These are phyloP conservation scores for Cephaloascus fragrans DNA, from an alignment of 805 yeast species.

Conservation along the genomic window DNA sequence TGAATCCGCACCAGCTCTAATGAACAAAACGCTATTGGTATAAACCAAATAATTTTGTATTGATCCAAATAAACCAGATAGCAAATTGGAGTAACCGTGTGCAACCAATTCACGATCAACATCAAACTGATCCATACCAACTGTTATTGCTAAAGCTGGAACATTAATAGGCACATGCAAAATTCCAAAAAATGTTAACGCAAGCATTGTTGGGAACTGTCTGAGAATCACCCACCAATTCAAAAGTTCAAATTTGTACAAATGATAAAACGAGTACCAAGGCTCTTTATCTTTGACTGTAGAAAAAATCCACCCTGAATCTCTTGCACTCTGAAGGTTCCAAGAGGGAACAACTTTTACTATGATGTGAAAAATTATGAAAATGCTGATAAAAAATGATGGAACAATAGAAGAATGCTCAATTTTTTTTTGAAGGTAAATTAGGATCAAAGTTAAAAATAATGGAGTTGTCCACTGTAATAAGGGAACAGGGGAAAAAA, in stretches of 20 bases:
- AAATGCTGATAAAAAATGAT: constrained; percentile 62
- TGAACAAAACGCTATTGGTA: constrained; percentile 85
- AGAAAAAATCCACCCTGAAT: constrained; percentile 77
- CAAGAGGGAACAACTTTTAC: constrained; percentile 59
- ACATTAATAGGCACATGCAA: constrained; percentile 96
- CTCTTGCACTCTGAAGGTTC: constrained; percentile 51
- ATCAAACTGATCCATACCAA: constrained; percentile 77
- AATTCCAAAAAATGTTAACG: constrained; percentile 91
- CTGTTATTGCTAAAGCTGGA: constrained; percentile 90
- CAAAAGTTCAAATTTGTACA: constrained; percentile 63
- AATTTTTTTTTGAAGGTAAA: constrained; percentile 50
- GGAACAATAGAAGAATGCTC: constrained; percentile 74
- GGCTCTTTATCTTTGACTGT: constrained; percentile 58
- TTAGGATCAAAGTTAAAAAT: constrained; percentile 46
- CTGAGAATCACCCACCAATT: constrained; percentile 60
- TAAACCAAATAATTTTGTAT: constrained; percentile 93
- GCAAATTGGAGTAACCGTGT: constrained; percentile 83
- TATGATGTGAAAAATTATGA: constrained; percentile 57
- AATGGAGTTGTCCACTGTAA: constrained; percentile 69
- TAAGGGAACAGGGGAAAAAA: constrained; percentile 25
- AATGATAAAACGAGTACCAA: constrained; percentile 82
- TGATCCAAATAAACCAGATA: constrained; percentile 79
- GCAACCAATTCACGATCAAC: constrained; percentile 92
- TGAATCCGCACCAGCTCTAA: constrained; percentile 90
- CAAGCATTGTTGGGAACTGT: constrained; percentile 89